A percentile compares a stretch with the other conserved stretches of the same genome.
phyloP scores from a whole-genome alignment of 1,139 yeast species.

The Scheffersomyces lignicola region DNA sequence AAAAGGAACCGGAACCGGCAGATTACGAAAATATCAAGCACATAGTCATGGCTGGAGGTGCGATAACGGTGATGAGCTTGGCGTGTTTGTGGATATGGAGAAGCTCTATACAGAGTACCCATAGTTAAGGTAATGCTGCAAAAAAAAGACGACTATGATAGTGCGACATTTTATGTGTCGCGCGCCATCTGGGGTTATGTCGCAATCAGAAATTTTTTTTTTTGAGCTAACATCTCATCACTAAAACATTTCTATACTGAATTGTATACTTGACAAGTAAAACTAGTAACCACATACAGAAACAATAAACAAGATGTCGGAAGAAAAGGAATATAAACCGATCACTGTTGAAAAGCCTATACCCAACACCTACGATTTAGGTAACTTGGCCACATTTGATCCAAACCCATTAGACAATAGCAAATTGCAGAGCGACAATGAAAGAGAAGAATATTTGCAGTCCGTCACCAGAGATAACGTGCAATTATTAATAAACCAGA shows the following conservation, averaged over 20 bases:
- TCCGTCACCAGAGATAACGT: slow-evolving; percentile 87
- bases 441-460: slow-evolving; percentile 65
- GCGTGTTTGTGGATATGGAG: slow-evolving; percentile 64
- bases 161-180: too few species aligned
- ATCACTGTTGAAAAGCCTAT: slow-evolving; percentile 87
- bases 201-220: slow-evolving; percentile 3
- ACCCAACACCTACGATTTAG: slow-evolving; percentile 83
- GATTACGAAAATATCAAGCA: slow-evolving; percentile 48
- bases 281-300: background rate
- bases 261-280: background rate
- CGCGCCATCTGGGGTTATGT: too few species aligned
- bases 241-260: slow-evolving; percentile 1
- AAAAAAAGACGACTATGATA: too few species aligned
- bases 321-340: slow-evolving; percentile 49
- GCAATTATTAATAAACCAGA: slow-evolving; percentile 86
- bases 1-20: slow-evolving; percentile 59
- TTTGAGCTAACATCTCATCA: slow-evolving; percentile 9
- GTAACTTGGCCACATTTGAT: slow-evolving; percentile 85
- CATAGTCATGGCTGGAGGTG: slow-evolving; percentile 61
- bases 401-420: slow-evolving; percentile 73
- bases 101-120: slow-evolving; percentile 19
- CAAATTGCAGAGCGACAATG: slow-evolving; percentile 48
- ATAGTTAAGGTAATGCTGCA: too few species aligned
- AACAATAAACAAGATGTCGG: slow-evolving; percentile 19
- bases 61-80: slow-evolving; percentile 61